Evolutionary conservation across 768 basidiomycete genomes (phyloP).

Genomic region (Macrolepiota fuliginosa): DNA sequence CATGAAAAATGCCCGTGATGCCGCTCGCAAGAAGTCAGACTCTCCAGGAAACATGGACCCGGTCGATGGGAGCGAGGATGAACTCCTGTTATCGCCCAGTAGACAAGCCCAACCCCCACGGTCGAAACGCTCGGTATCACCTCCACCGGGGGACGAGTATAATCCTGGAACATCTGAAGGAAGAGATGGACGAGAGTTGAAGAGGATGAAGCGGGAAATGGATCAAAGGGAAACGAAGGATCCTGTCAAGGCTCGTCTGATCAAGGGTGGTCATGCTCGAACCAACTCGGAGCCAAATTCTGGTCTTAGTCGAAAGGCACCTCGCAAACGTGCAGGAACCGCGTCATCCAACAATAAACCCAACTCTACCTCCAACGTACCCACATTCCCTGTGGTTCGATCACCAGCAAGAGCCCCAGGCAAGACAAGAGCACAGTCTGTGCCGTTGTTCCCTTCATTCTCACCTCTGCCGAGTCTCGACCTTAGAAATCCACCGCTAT

Average conservation of each 20-base stretch:
- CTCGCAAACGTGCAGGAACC: constrained; percentile 25
- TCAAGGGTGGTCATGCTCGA: constrained; percentile 25
- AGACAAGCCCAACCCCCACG: constrained; percentile 24
- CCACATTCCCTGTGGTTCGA: constrained; percentile 17
- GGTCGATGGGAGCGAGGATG: constrained; percentile 40
- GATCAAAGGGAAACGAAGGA: constrained; percentile 16
- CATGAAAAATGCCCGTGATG: constrained; percentile 48
- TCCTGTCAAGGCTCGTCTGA: not conserved
- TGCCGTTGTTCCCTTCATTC: constrained; percentile 37
- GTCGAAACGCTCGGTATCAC: constrained; percentile 40
- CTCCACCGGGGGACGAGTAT: constrained; percentile 30
- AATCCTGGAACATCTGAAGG: constrained; percentile 22
- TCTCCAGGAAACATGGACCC: constrained; percentile 14
- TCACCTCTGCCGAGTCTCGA: constrained; percentile 35
- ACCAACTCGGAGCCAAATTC: constrained; percentile 34
- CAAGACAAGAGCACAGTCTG: constrained; percentile 42
- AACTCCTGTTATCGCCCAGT: constrained; percentile 43
- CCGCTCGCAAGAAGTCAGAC: constrained; percentile 26
- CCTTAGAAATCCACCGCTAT: constrained; percentile 39
- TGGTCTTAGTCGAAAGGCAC: constrained; percentile 17
- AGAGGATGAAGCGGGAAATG: constrained; percentile 33
- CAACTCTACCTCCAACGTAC: constrained; percentile 22
- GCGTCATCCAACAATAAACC: constrained; percentile 21
- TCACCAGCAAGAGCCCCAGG: constrained; percentile 19
- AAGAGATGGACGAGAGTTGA: constrained; percentile 27